Percentiles rank a stretch among this genome's conserved stretches.
Conservation (phyloP, 2,329 filamentous ascomycete species). For the Penicillium sp. region DNA sequence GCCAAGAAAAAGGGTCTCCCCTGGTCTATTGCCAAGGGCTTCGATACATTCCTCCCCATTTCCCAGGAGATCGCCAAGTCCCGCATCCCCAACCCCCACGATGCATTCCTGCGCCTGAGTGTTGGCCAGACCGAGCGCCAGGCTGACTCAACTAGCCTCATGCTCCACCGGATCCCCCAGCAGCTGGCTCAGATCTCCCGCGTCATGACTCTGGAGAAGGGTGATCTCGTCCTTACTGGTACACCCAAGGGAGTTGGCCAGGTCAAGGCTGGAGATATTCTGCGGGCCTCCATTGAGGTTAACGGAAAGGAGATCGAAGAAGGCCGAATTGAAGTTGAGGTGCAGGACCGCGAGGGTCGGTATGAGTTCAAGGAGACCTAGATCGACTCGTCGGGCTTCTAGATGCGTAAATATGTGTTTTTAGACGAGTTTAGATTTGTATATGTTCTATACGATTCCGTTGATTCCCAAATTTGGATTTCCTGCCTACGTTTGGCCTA, state of each 20-base stretch:
- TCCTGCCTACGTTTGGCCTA: neutral
- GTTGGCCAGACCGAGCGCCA: constrained; percentile 81
- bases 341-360: constrained; percentile 74
- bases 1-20: constrained; percentile 96
- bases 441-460: neutral
- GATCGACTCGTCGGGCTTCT: constrained; percentile 1
- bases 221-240: constrained; percentile 93
- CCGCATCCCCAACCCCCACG: constrained; percentile 81
- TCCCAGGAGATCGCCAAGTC: constrained; percentile 78
- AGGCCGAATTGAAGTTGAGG: constrained; percentile 78
- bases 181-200: constrained; percentile 88
- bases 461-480: neutral
- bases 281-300: constrained; percentile 80
- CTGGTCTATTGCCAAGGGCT: constrained; percentile 96
- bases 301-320: constrained; percentile 81
- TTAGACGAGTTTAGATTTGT: neutral
- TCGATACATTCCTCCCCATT: constrained; percentile 94
- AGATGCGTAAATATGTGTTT: neutral
- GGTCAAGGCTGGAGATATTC: constrained; percentile 81
- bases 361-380: constrained; percentile 78
- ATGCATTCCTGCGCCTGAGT: constrained; percentile 80
- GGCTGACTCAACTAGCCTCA: constrained; percentile 84
- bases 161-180: constrained; percentile 89
- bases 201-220: constrained; percentile 90
- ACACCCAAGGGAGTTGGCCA: constrained; percentile 94